Conservation (phyloP, 2,329 filamentous ascomycete genomes). For the Stenocarpella maydis region DNA sequence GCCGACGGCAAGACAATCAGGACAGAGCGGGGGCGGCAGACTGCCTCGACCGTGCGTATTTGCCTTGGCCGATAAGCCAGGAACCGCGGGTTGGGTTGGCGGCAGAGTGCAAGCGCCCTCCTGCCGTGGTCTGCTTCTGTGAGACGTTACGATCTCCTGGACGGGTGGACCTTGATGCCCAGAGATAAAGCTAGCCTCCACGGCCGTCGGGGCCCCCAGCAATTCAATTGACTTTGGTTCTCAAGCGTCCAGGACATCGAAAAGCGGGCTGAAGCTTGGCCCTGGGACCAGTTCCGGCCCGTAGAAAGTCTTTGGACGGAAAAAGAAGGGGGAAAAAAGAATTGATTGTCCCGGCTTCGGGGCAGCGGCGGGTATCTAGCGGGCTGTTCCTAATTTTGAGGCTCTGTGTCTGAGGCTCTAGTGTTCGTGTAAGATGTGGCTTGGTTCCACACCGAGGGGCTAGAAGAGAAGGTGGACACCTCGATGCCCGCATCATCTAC, state of each 20-base stretch:
- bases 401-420: slow-evolving; percentile 22
- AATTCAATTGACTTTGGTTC: neutral
- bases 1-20: slow-evolving; percentile 16
- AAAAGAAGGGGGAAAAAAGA: no score
- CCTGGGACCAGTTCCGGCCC: neutral
- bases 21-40: slow-evolving; percentile 11
- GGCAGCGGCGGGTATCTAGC: neutral
- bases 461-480: slow-evolving; percentile 8
- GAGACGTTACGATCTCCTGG: neutral
- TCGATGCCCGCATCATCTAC: neutral
- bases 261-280: neutral
- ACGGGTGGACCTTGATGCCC: slow-evolving; percentile 22
- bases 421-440: slow-evolving; percentile 8
- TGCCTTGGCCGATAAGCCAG: neutral
- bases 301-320: neutral
- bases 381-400: neutral
- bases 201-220: neutral
- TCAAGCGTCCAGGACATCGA: neutral
- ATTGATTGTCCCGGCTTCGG: neutral
- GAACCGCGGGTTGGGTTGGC: neutral
- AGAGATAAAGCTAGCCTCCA: slow-evolving; percentile 14
- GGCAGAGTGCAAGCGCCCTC: neutral
- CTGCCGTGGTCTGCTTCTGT: slow-evolving; percentile 8
- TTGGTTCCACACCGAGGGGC: slow-evolving; percentile 9
- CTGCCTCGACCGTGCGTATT: slow-evolving; percentile 17